Percentiles rank a stretch among this genome's conserved stretches.
These are phyloP conservation scores for Candida quercuum DNA, from an alignment of 805 yeast species.

Conservation along the genomic window DNA sequence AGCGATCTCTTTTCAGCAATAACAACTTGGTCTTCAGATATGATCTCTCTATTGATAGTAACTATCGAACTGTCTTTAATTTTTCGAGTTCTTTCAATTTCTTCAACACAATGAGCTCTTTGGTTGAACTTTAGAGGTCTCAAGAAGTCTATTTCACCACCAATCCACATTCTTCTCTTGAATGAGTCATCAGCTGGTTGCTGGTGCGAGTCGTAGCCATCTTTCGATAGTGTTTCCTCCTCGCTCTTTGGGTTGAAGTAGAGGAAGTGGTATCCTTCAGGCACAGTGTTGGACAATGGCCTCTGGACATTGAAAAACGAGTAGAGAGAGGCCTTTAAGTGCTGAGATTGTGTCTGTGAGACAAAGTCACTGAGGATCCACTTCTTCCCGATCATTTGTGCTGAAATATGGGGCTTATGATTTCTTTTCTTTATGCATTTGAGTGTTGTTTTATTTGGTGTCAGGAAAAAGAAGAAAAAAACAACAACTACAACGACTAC, in stretches of 20 bases:
- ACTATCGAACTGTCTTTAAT: conserved; percentile 41
- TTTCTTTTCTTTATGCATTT: too few relatives aligned
- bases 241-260: conserved; percentile 57
- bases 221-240: conserved; percentile 46
- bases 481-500: too few relatives aligned
- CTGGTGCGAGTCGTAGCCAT: conserved; percentile 80
- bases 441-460: too few relatives aligned
- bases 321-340: conserved; percentile 18
- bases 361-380: conserved; percentile 18
- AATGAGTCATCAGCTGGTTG: conserved; percentile 26
- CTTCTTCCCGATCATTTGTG: conserved; percentile 8
- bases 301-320: conserved; percentile 21
- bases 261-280: conserved; percentile 59
- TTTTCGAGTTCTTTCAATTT: conserved; percentile 35
- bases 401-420: background rate
- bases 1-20: conserved; percentile 52
- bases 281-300: conserved; percentile 20
- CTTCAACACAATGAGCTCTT: conserved; percentile 47
- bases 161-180: conserved; percentile 72
- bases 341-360: conserved; percentile 17
- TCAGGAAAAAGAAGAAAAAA: too few relatives aligned
- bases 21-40: conserved; percentile 24
- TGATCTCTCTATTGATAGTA: conserved; percentile 46
- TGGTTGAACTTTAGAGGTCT: conserved; percentile 32
- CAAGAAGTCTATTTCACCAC: conserved; percentile 51